Evolutionary conservation across 495 filamentous ascomycete species (phyloP).

Genomic region (Darksidea phi): DNA sequence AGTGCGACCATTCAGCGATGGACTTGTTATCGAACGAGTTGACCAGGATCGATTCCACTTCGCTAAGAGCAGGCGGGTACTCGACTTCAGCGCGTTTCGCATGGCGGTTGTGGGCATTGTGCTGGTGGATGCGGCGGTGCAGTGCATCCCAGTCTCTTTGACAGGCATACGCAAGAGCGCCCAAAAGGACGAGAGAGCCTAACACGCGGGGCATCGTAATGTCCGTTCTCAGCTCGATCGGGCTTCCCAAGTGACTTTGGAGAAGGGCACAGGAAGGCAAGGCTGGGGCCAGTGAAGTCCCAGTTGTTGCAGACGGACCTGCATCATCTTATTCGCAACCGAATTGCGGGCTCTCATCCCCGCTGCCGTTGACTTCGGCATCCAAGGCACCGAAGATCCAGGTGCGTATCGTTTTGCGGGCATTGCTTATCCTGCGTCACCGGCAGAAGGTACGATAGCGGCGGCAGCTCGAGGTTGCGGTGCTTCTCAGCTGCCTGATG

Average conservation of each 20-base stretch:
- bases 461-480: slow-evolving; percentile 8
- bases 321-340: neutral
- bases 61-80: slow-evolving; percentile 19
- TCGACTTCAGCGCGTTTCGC: slow-evolving; percentile 16
- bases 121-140: slow-evolving; percentile 14
- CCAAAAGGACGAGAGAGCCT: slow-evolving; percentile 10
- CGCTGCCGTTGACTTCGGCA: neutral
- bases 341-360: neutral
- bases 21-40: slow-evolving; percentile 34
- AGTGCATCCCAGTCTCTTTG: slow-evolving; percentile 29
- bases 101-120: slow-evolving; percentile 6
- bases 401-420: too few relatives aligned
- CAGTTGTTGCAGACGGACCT: neutral
- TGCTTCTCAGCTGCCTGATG: slow-evolving; percentile 24
- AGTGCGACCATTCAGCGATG: slow-evolving; percentile 22
- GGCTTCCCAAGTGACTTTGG: too few relatives aligned
- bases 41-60: slow-evolving; percentile 20
- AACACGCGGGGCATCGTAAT: slow-evolving; percentile 8
- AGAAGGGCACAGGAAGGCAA: too few relatives aligned
- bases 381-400: neutral
- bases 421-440: neutral
- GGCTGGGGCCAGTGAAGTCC: too few relatives aligned
- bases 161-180: slow-evolving; percentile 25
- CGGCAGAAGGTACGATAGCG: neutral
- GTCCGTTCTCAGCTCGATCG: neutral